Evolutionary conservation across 495 filamentous ascomycete species (phyloP).

Genomic region (Chaetomium fimeti): DNA sequence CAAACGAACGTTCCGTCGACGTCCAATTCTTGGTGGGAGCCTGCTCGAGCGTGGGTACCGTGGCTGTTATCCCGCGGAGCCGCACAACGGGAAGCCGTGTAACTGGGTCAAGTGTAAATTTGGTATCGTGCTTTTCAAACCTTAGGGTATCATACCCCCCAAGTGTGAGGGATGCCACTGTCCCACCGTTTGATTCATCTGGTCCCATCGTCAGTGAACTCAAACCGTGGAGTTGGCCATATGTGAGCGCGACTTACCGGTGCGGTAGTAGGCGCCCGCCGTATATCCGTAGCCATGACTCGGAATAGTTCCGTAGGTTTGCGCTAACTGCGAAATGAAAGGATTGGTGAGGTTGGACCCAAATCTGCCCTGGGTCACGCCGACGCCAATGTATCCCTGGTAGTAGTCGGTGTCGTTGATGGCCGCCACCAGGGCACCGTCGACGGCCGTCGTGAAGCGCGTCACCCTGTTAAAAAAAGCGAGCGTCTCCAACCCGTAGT

Average conservation of each 20-base stretch:
- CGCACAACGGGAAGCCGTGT: slow-evolving; percentile 51
- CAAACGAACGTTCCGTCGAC: slow-evolving; percentile 39
- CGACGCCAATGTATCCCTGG: slow-evolving; percentile 59
- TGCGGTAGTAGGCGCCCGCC: slow-evolving; percentile 63
- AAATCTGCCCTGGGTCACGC: slow-evolving; percentile 47
- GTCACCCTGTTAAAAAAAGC: slow-evolving; percentile 45
- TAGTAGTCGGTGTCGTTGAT: slow-evolving; percentile 57
- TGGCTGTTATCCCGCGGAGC: slow-evolving; percentile 55
- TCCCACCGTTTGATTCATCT: slow-evolving; percentile 41
- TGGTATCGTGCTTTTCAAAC: slow-evolving; percentile 54
- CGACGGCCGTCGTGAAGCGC: slow-evolving; percentile 44
- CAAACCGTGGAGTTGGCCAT: background rate
- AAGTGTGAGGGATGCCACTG: slow-evolving; percentile 57
- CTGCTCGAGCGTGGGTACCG: slow-evolving; percentile 40
- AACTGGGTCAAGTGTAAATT: slow-evolving; percentile 52
- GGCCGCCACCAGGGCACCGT: slow-evolving; percentile 51
- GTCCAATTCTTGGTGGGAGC: slow-evolving; percentile 45
- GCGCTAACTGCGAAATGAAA: slow-evolving; percentile 46
- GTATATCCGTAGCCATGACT: slow-evolving; percentile 67
- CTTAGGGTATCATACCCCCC: slow-evolving; percentile 64
- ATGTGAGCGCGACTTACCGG: slow-evolving; percentile 28
- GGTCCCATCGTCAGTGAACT: slow-evolving; percentile 30
- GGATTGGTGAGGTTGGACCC: slow-evolving; percentile 37
- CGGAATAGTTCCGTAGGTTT: slow-evolving; percentile 53
- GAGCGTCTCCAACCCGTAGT: slow-evolving; percentile 60